Base-by-base conservation (phyloP, 306 rosid genomes). In the Albizia julibrissin region DNA sequence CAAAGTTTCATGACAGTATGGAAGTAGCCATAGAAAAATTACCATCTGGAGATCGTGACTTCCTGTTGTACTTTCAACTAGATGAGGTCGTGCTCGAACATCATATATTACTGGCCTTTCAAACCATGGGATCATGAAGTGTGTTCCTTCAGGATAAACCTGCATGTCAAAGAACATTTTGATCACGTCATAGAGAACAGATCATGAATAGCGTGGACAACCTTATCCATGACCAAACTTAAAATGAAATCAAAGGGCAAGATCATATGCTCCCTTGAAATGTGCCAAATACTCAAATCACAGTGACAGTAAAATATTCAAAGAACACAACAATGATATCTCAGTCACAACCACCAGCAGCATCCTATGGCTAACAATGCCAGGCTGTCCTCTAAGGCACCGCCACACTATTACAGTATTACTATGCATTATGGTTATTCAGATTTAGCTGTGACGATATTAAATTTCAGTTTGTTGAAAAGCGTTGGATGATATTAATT, bases 91-190 rank as follows among this genome's bases (percentile, higher is more conserved):
- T 21, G 98, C 92, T 11, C 97, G 94, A 31, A 94, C 98, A 88
- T 94, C 97, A 78, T 91, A 94, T 81, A 93, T 94, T 40, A 94
- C 83, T 0, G 97, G 95, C 80, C 97, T 89, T 88, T 94, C 98
- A 83, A 90, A 89, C 98, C 98, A 94, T 1, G 98, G 98, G 77
- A 94, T 81, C 16, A 91, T 79, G 10, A 94, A 81, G 78, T 93
- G 97, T 2, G 98, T 93, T 72, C 98, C 97, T 93, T 94, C 97
- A 46, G 97, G 94, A 89, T 95, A 95, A 67, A 95, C 97, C 97
- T 95, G 84, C 77, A 88, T 21, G 44, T 78, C 22, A 72, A 86
- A 77, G 73, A 76, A 6, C 5, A 69, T 3, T 70, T 8, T 47
- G 54, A 26, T 50, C 47, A 22, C 4, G 34, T 24, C 14, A 12